Percentiles rank a stretch among this genome's conserved stretches.
These are phyloP conservation scores for Halenospora varia DNA, from an alignment of 495 filamentous ascomycete genomes.

Conservation along the genomic window DNA sequence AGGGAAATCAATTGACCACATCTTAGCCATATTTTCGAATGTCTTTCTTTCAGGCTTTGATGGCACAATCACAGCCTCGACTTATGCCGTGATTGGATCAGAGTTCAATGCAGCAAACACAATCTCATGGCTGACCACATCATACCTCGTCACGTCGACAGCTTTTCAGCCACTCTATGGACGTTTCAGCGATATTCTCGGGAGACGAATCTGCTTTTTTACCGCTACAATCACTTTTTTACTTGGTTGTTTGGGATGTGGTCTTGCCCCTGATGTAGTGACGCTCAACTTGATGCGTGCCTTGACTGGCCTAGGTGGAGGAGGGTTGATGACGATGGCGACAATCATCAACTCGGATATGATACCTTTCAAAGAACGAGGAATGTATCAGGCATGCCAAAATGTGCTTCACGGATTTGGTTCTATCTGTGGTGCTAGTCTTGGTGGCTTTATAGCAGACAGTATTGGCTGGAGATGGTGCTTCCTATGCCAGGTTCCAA, in stretches of 20 bases:
- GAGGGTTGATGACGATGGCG: slow-evolving; percentile 33
- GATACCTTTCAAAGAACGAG: slow-evolving; percentile 57
- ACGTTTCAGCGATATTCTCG: slow-evolving; percentile 29
- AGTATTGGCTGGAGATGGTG: slow-evolving; percentile 48
- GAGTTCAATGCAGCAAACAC: slow-evolving; percentile 48
- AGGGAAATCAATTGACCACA: neutral
- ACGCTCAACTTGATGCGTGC: slow-evolving; percentile 42
- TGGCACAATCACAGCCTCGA: slow-evolving; percentile 62
- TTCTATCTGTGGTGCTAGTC: slow-evolving; percentile 41
- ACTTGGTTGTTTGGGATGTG: slow-evolving; percentile 43
- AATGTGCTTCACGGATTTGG: slow-evolving; percentile 60
- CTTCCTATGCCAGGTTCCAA: slow-evolving; percentile 43
- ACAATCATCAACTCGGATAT: slow-evolving; percentile 65
- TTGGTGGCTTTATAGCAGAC: slow-evolving; percentile 46
- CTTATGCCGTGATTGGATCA: slow-evolving; percentile 60
- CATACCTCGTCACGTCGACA: slow-evolving; percentile 23
- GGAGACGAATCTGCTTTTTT: slow-evolving; percentile 37
- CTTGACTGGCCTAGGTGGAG: slow-evolving; percentile 52
- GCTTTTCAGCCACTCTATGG: slow-evolving; percentile 24
- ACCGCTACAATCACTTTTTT: slow-evolving; percentile 42
- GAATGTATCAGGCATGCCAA: slow-evolving; percentile 62
- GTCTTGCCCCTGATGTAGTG: slow-evolving; percentile 35
- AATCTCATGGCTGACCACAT: slow-evolving; percentile 30
- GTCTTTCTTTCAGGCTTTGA: slow-evolving; percentile 60
- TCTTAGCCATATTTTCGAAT: slow-evolving; percentile 1